Evolutionary conservation across 1,284 basidiomycete genomes (phyloP).

Genomic region (Melampsora americana): DNA sequence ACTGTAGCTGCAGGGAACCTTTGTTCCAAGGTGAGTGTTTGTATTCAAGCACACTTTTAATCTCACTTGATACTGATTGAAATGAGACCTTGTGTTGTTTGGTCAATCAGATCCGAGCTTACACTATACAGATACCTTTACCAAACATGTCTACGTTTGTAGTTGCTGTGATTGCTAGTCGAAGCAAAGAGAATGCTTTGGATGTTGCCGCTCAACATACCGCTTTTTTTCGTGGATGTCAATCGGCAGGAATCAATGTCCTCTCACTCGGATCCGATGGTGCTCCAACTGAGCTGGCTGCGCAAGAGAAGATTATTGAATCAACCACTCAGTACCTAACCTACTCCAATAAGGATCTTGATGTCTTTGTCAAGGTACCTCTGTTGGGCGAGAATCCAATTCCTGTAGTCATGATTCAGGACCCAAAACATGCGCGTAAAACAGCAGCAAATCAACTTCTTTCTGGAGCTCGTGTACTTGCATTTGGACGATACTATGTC

Average conservation of each 20-base stretch:
- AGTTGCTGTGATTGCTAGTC: slow-evolving; percentile 8
- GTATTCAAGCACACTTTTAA: too few species aligned
- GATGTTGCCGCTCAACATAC: neutral
- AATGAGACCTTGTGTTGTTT: neutral
- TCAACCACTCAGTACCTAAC: neutral
- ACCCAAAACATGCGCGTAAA: slow-evolving; percentile 22
- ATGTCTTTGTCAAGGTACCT: slow-evolving; percentile 3
- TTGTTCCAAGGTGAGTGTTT: slow-evolving; percentile 3
- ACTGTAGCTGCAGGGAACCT: neutral
- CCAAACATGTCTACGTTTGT: neutral
- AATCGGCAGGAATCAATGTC: slow-evolving; percentile 9
- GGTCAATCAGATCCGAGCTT: neutral
- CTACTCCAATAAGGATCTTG: neutral
- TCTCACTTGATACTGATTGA: neutral
- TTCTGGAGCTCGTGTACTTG: slow-evolving; percentile 12
- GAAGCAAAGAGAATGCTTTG: slow-evolving; percentile 1
- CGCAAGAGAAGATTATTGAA: neutral
- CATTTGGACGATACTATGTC: slow-evolving; percentile 17
- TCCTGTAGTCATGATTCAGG: slow-evolving; percentile 9
- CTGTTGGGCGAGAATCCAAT: neutral
- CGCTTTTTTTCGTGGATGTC: neutral
- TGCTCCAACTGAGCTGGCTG: slow-evolving; percentile 5
- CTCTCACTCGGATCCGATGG: slow-evolving; percentile 14
- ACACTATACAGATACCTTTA: slow-evolving; percentile 14
- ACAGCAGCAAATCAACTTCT: slow-evolving; percentile 19